Base-by-base conservation (phyloP, 768 basidiomycete genomes). In the Trametes maxima region DNA sequence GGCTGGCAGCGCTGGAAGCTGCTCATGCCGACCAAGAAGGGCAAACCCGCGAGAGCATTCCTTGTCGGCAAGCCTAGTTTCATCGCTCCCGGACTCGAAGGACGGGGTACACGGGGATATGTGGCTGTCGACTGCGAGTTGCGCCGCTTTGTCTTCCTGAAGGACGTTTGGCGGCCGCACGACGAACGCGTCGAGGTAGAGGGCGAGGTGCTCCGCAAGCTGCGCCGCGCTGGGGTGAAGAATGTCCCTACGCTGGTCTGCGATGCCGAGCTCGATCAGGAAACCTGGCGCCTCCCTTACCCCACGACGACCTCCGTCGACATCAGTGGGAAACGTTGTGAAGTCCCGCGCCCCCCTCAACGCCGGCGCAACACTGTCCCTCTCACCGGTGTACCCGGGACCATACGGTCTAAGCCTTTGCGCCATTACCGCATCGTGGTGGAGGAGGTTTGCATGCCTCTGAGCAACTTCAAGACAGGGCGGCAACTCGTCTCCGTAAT, bases 51-150 rank as follows among this genome's bases (percentile, higher is more conserved):
- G 14, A 37, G n/a, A 1, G 14, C 16, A 6, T 60, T 45, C 42
- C 53, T 60, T 11, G 59, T 55, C 5, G 59, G 53, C 3, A 49
- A 36, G 42, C 53, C 52, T 0, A 17, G 1, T 13, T 54, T 54
- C 59, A 8, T 48, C 6, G 39, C n/a, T 1, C 21, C 39, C 10
- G 53, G 37, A 8, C 2, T 46, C 13, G 12, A 33, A 8, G 48
- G 54, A 3, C 61, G 61, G n/a, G 54, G 42, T 0, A 57, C 48
- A 5, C 48, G 43, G 1, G 47, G 59, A 8, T 63, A 63, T 39
- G 51, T 63, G 11, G 65, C 65, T 0, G 22, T 53, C 33, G 65
- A 66, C 25, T 14, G 50, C 40, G 39, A 42, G 25, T 43, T 13
- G 14, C 14, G 21, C 12, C 43, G 37, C 8, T 54, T 63, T 25